Evolutionary conservation across 331 rosid genomes (phyloP), one percentile per base, ranked within the genome.

Genomic region (Phaseolus coccineus): DNA sequence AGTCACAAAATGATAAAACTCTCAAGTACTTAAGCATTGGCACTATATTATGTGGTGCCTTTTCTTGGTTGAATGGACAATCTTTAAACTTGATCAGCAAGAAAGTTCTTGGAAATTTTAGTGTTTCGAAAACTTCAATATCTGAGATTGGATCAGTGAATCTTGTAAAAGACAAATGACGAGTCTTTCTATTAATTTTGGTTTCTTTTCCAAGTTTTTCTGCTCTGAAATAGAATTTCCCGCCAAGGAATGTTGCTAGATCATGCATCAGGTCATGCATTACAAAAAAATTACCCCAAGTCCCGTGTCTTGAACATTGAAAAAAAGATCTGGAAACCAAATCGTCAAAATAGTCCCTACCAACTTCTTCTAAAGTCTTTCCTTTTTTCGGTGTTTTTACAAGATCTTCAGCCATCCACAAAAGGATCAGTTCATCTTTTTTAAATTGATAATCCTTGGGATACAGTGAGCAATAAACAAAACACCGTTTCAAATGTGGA

Each of bases 181-280:
- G 81, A 19, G 44, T 52, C 44, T 15, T 35, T 65, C 0, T 16
- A 15, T 19, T 0, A 5, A 65, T 65, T 8, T 64, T 25, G 4
- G 30, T 65, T 52, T 52, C 74, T 37, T 15, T 15, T 0, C 46
- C 56, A 9, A 39, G 56, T 37, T 27, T 44, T 51, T 77, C 66
- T 37, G 31, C 14, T 77, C 74, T 51, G 0, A 27, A 77, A 12
- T 65, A 77, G 81, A 77, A 77, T 8, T 77, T 66, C 37, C 31
- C 55, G 3, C 81, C 81, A 0, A 77, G 53, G 8, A 11, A 50
- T 35, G 22, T 65, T 3, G 72, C 74, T 25, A 77, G 58, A 37
- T 77, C 74, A 25, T 52, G 81, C 66, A 77, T 56, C 8, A 65
- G 74, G 13, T 77, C 46, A 10, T 77, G 81, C 74, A 77, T 65